These are phyloP conservation scores for Geranium brycei DNA, from an alignment of 345 rosid species.

Conservation along the genomic window DNA sequence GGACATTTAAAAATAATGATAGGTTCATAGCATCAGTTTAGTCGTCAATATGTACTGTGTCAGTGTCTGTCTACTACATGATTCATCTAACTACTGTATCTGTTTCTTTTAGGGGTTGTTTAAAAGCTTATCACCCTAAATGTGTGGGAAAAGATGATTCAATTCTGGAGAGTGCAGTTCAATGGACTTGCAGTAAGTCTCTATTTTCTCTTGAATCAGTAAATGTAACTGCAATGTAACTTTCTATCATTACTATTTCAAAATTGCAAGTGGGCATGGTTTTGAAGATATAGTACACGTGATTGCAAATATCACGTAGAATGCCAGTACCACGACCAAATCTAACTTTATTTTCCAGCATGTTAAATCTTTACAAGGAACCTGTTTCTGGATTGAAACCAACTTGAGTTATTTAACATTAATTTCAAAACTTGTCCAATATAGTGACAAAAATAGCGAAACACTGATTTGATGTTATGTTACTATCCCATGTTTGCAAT, in stretches of 20 bases:
- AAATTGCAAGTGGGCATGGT: background rate
- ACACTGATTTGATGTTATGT: too few relatives aligned
- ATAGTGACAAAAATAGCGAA: too few relatives aligned
- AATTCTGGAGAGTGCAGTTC: conserved; percentile 17
- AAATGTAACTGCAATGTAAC: background rate
- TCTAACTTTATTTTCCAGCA: too few relatives aligned
- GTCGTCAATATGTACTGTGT: background rate
- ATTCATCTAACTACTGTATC: background rate
- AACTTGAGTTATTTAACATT: too few relatives aligned
- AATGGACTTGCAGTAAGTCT: conserved; percentile 34
- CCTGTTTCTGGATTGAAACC: too few relatives aligned
- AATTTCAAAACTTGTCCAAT: too few relatives aligned
- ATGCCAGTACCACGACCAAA: too few relatives aligned
- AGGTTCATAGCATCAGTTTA: background rate
- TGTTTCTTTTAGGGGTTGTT: conserved; percentile 26
- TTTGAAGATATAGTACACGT: background rate
- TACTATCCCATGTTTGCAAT: too few relatives aligned
- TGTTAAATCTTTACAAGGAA: too few relatives aligned
- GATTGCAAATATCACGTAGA: background rate
- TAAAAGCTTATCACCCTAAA: conserved; percentile 33
- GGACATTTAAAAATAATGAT: too few relatives aligned
- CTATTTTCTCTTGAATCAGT: background rate
- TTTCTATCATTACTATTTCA: too few relatives aligned
- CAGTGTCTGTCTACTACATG: background rate
- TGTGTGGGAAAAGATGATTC: conserved; percentile 28